Evolutionary conservation across 306 rosid species (phyloP).

Genomic region (Betula pendula): DNA sequence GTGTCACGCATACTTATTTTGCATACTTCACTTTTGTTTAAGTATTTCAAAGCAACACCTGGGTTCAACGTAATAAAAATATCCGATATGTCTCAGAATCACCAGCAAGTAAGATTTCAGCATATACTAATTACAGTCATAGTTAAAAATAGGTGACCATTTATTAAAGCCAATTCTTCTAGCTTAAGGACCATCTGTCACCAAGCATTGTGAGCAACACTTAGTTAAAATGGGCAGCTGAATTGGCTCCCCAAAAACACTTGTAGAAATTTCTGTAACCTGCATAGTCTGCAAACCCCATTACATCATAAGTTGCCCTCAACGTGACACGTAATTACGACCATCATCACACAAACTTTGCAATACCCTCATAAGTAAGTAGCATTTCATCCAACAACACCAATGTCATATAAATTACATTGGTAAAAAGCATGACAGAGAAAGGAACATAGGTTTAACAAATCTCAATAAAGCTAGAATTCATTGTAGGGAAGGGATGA

Average conservation of each 20-base stretch:
- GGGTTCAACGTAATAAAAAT: background rate
- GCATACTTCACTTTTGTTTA: background rate
- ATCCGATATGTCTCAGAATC: background rate
- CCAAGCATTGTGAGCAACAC: background rate
- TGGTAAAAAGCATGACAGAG: background rate
- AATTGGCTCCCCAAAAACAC: background rate
- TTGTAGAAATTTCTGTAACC: background rate
- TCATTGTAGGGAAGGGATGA: background rate
- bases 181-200: background rate
- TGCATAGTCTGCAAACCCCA: background rate
- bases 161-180: background rate
- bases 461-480: background rate
- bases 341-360: background rate
- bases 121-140: background rate
- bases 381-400: background rate
- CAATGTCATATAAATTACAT: background rate
- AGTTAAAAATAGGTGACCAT: background rate
- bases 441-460: background rate
- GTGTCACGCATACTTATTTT: background rate
- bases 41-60: background rate
- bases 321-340: background rate
- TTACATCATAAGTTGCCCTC: background rate
- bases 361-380: background rate
- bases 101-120: background rate
- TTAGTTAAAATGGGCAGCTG: background rate